Base-by-base conservation (phyloP, 306 rosid genomes). In the Coriaria nepalensis region DNA sequence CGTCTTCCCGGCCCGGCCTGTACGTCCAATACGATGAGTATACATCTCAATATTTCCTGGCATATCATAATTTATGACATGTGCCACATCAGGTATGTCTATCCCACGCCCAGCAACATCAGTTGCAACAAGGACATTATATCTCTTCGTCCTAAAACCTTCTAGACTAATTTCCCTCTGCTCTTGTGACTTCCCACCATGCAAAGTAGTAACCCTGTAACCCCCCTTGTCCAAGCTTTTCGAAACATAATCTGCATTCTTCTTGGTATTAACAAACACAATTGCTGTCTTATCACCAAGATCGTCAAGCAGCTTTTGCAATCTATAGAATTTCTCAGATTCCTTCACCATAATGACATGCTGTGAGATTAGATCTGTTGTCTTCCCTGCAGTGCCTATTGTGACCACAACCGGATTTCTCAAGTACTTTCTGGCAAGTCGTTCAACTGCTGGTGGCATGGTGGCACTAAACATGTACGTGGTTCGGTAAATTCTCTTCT, bases 91-190 rank as follows among this genome's bases (percentile, higher is more conserved):
- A 8, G 96, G 96, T 67, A 86, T 86, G 67, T 86, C 96, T 69
- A 86, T 86, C 15, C 96, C 96, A 68, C 96, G 96, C 37, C 96
- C 93, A 6, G 88, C 96, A 69, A 82, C 96, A 74, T 86, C 93
- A 0, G 96, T 86, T 2, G 96, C 93, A 55, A 82, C 93, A 33
- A 86, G 93, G 45, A 86, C 96, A 70, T 86, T 86, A 50, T 66
- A 86, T 54, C 85, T 72, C 81, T 79, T 86, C 50, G 96, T 68
- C 68, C 93, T 76, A 68, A 86, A 86, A 40, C 93, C 96, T 60
- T 86, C 96, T 0, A 86, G 86, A 66, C 88, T 86, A 42, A 78
- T 82, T 67, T 86, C 96, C 36, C 96, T 81, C 60, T 86, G 96
- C 63, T 86, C 93, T 61, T 86, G 96, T 0, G 96, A 86, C 56